Conservation (phyloP, 495 filamentous ascomycete species). For the Penicilliopsis zonata region DNA sequence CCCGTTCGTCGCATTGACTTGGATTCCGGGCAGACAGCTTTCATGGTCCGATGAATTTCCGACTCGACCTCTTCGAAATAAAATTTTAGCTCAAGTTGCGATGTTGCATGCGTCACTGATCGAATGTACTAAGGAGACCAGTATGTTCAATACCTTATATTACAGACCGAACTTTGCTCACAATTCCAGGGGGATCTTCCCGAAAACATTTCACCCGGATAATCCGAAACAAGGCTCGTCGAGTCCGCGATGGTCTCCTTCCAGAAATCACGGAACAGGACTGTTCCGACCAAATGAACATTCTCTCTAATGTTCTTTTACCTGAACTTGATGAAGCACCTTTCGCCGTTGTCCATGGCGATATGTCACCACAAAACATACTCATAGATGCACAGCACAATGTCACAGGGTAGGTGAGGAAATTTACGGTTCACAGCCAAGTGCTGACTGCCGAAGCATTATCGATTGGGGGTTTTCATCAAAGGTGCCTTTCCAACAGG, state of each 20-base stretch:
- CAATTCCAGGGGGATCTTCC: conserved; percentile 1
- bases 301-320: conserved; percentile 5
- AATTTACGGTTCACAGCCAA: too few relatives aligned
- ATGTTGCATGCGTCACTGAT: conserved; percentile 6
- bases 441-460: too few relatives aligned
- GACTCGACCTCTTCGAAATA: conserved; percentile 5
- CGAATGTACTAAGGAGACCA: conserved; percentile 4
- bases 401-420: too few relatives aligned
- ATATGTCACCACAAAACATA: too few relatives aligned
- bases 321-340: conserved; percentile 6
- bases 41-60: conserved; percentile 4
- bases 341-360: conserved; percentile 4
- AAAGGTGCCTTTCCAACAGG: too few relatives aligned
- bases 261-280: conserved; percentile 6
- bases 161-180: neutral
- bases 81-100: conserved; percentile 6
- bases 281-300: conserved; percentile 4
- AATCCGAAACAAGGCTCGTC: conserved; percentile 5
- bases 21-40: conserved; percentile 5
- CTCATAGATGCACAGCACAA: too few relatives aligned
- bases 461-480: too few relatives aligned
- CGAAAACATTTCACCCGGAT: conserved; percentile 1
- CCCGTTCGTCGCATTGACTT: conserved; percentile 5
- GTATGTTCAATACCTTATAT: conserved; percentile 3
- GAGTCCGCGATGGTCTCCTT: conserved; percentile 2